phyloP scores from a whole-genome alignment of 2,329 filamentous ascomycete species.

The Fusarium siculi region DNA sequence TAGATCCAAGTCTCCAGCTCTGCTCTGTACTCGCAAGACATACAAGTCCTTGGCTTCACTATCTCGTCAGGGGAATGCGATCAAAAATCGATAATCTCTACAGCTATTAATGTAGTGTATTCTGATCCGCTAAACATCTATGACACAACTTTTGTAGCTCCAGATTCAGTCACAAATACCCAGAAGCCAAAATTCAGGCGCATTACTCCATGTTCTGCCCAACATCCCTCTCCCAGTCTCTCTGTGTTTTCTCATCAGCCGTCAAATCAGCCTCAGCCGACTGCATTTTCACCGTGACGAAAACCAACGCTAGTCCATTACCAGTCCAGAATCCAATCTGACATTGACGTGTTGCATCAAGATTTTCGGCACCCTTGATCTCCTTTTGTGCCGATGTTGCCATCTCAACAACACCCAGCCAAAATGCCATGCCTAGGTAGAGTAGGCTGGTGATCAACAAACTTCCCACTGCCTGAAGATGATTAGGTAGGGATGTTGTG shows the following conservation, averaged over 20 bases:
- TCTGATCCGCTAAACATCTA: fast-evolving
- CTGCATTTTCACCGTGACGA: slow-evolving; percentile 66
- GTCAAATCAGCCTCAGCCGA: slow-evolving; percentile 67
- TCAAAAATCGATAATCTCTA: background rate
- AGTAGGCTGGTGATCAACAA: slow-evolving; percentile 68
- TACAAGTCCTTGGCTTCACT: background rate
- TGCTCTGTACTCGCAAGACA: background rate
- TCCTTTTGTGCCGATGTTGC: slow-evolving; percentile 60
- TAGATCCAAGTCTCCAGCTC: background rate
- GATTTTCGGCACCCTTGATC: slow-evolving; percentile 32
- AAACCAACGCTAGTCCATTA: slow-evolving; percentile 64
- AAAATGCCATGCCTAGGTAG: slow-evolving; percentile 77
- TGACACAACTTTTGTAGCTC: background rate
- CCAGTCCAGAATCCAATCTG: slow-evolving; percentile 75
- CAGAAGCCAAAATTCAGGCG: fast-evolving
- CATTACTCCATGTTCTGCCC: background rate
- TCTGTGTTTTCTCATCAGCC: slow-evolving; percentile 62
- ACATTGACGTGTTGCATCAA: slow-evolving; percentile 64
- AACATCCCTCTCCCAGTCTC: slow-evolving; percentile 7
- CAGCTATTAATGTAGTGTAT: background rate
- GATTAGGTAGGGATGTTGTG: slow-evolving; percentile 74
- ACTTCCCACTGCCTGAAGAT: slow-evolving; percentile 76
- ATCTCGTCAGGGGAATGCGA: no score
- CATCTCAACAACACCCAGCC: slow-evolving; percentile 77
- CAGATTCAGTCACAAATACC: background rate